Evolutionary conservation across 2,329 filamentous ascomycete genomes (phyloP), one percentile per base, ranked within the genome.

Genomic region (Scolecobasidium constrictum): DNA sequence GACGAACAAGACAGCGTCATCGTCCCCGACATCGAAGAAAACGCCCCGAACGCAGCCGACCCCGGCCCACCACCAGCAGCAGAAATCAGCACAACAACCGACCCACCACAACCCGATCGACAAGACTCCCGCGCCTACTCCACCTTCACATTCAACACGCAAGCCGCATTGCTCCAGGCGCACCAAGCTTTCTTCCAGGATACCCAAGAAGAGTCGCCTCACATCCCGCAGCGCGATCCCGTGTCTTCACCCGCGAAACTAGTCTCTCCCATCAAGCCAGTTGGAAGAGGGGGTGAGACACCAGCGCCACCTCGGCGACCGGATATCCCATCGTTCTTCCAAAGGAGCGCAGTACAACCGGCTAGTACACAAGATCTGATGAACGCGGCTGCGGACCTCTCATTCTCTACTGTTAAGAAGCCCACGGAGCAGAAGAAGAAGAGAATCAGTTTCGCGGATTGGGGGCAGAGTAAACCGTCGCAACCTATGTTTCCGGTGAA

Each of bases 101-200:
- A n/a, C n/a, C n/a, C n/a, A n/a, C n/a, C 9, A 31, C 26, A 9
- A 31, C 38, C 38, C 9, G 28, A 41, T 34, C 38, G 26, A 31
- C 38, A 41, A 34, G 26, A 41, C 33, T 41, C 38, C 5, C 20
- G 38, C 12, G 38, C 38, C 19, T 41, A 41, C 13, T 41, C 38
- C 20, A 34, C 28, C 23, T 41, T 41, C 26, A 41, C 38, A 2
- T 34, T 18, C 18, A 34, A 34, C 11, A 63, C 58, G 2, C 61
- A 62, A 47, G 55, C 57, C 17, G 54, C 61, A 21, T 52, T 64
- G 49, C 40, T 56, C 43, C 43, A 56, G 31, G 56, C 58, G 35
- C 57, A 57, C 28, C 48, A 52, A 28, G 55, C 56, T 18, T 60
- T 59, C 34, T 60, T 59, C 34, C 60, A 57, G 42, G 53, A 59